Evolutionary conservation across 805 yeast species (phyloP).

Genomic region (Cyberlindnera lachancei): DNA sequence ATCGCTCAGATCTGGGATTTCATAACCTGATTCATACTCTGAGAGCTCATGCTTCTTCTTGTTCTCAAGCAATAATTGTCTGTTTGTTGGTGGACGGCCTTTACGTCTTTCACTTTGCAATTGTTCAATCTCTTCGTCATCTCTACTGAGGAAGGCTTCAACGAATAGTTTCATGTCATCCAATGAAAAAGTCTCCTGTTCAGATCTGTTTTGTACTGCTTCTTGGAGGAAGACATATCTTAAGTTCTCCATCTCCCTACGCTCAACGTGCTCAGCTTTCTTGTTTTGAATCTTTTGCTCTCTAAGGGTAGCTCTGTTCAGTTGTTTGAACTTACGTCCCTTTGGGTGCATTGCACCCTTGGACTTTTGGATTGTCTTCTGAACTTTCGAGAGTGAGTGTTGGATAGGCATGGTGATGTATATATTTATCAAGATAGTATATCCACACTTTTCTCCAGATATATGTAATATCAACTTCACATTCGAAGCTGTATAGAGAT

Average conservation of each 20-base stretch:
- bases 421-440: too few relatives aligned
- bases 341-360: slow-evolving; percentile 69
- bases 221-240: slow-evolving; percentile 56
- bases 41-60: slow-evolving; percentile 53
- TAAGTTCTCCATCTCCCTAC: slow-evolving; percentile 51
- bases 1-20: slow-evolving; percentile 66
- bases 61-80: slow-evolving; percentile 60
- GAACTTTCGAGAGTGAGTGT: slow-evolving; percentile 58
- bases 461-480: too few relatives aligned
- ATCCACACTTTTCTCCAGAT: too few relatives aligned
- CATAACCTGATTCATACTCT: slow-evolving; percentile 61
- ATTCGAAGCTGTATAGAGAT: too few relatives aligned
- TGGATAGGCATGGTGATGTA: slow-evolving; percentile 57
- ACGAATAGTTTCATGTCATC: slow-evolving; percentile 58
- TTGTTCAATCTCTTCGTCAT: slow-evolving; percentile 66
- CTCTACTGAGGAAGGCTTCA: slow-evolving; percentile 55
- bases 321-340: slow-evolving; percentile 80
- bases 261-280: slow-evolving; percentile 50
- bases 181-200: slow-evolving; percentile 36
- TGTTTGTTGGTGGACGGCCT: slow-evolving; percentile 77
- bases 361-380: slow-evolving; percentile 47
- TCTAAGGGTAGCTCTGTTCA: slow-evolving; percentile 81
- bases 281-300: slow-evolving; percentile 60
- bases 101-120: slow-evolving; percentile 61
- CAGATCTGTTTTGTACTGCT: slow-evolving; percentile 37